These are phyloP conservation scores for Diutina ranongensis DNA, from an alignment of 1,139 yeast genomes.

Conservation along the genomic window DNA sequence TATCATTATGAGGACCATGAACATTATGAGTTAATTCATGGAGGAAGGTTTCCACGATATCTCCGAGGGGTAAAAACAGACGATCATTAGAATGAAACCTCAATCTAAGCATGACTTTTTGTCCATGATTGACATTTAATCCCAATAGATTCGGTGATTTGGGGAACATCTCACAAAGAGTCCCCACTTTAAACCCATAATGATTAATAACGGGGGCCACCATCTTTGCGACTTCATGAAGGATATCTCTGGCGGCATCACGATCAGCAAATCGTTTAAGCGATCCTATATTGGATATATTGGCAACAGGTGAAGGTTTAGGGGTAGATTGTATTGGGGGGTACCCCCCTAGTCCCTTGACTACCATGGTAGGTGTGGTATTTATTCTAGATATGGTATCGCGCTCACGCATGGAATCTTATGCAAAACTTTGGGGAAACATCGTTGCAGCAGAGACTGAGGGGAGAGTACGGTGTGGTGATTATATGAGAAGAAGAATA, in stretches of 20 bases:
- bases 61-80: constrained; percentile 54
- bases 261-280: constrained; percentile 41
- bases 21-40: constrained; percentile 83
- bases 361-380: too few species aligned
- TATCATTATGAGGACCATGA: constrained; percentile 69
- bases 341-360: too few species aligned
- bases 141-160: constrained; percentile 58
- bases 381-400: too few species aligned
- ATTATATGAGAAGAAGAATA: too few species aligned
- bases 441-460: too few species aligned
- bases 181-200: constrained; percentile 52
- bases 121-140: constrained; percentile 76
- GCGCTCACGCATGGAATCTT: not conserved
- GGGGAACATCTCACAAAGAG: constrained; percentile 81
- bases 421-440: too few species aligned
- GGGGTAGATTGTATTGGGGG: too few species aligned
- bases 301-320: constrained; percentile 33
- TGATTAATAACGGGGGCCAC: constrained; percentile 71
- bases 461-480: too few species aligned
- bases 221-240: constrained; percentile 48
- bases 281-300: constrained; percentile 42
- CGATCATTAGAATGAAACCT: constrained; percentile 46
- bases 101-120: constrained; percentile 60
- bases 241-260: constrained; percentile 44
- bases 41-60: constrained; percentile 68